A percentile compares a stretch with the other conserved stretches of the same genome.
These are phyloP conservation scores for Alternaria novae-zelandiae DNA, from an alignment of 2,329 filamentous ascomycete species.

Conservation along the genomic window DNA sequence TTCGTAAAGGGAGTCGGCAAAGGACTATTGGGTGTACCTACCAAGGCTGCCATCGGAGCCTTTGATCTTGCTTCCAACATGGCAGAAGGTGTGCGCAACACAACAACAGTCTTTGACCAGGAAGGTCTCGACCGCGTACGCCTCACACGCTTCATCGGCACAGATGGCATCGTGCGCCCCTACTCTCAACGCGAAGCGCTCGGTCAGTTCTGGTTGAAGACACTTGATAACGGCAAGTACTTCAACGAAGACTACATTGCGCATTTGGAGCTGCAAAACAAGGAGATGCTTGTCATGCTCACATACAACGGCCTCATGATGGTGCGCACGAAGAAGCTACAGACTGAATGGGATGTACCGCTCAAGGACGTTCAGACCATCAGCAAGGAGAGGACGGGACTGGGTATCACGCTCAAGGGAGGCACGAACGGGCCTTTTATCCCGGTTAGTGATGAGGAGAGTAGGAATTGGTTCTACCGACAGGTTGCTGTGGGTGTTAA, in stretches of 20 bases:
- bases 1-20: constrained; percentile 99
- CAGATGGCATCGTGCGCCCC: constrained; percentile 90
- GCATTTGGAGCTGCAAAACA: constrained; percentile 86
- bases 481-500: constrained; percentile 72
- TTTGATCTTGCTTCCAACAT: constrained; percentile 97
- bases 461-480: constrained; percentile 69
- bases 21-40: constrained; percentile 90
- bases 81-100: constrained; percentile 96
- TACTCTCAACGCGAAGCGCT: constrained; percentile 95
- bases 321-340: constrained; percentile 82
- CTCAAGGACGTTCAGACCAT: constrained; percentile 97
- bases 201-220: constrained; percentile 98
- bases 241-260: constrained; percentile 98
- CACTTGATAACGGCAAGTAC: constrained; percentile 94
- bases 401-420: constrained; percentile 86
- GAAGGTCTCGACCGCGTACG: constrained; percentile 93
- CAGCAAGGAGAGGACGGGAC: constrained; percentile 91
- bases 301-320: constrained; percentile 78
- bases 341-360: constrained; percentile 93
- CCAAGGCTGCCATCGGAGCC: constrained; percentile 94
- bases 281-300: constrained; percentile 80
- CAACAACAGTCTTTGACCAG: constrained; percentile 95
- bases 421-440: constrained; percentile 95
- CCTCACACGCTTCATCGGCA: constrained; percentile 88
- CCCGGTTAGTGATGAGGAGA: constrained; percentile 86